These are phyloP conservation scores for Erysiphe neolycopersici DNA, from an alignment of 2,329 filamentous ascomycete genomes.

Conservation along the genomic window DNA sequence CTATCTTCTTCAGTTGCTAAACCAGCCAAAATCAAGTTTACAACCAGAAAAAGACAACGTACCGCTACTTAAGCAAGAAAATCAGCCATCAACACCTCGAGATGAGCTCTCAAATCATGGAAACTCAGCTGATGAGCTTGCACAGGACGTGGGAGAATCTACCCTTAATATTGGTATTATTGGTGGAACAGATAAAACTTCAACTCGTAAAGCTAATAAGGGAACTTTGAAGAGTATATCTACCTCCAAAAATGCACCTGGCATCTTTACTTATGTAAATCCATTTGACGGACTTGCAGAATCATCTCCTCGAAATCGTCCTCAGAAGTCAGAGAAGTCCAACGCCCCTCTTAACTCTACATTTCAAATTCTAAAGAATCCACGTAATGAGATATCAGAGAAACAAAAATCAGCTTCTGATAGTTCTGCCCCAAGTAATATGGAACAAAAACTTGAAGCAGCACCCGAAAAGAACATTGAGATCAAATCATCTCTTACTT, in stretches of 20 bases:
- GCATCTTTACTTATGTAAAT: constrained; percentile 41
- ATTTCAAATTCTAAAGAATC: constrained; percentile 12
- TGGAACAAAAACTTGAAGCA: constrained; percentile 10
- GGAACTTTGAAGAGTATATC: constrained; percentile 4
- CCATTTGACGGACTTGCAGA: constrained; percentile 44
- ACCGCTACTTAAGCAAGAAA: constrained; percentile 8
- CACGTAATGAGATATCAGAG: neutral
- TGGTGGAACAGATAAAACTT: constrained; percentile 6
- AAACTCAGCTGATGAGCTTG: constrained; percentile 14
- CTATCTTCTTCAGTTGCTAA: constrained; percentile 64
- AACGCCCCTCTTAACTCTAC: constrained; percentile 15
- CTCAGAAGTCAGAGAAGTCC: constrained; percentile 18
- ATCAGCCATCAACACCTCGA: constrained; percentile 13
- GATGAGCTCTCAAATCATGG: constrained; percentile 15
- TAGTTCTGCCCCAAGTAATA: constrained; percentile 8
- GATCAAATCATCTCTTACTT: constrained; percentile 10
- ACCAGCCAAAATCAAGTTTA: constrained; percentile 44
- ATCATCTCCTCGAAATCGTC: constrained; percentile 32
- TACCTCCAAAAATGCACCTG: constrained; percentile 5
- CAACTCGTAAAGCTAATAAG: constrained; percentile 5
- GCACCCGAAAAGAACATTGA: constrained; percentile 6
- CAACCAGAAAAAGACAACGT: constrained; percentile 15
- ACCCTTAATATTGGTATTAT: constrained; percentile 16
- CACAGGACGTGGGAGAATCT: constrained; percentile 19
- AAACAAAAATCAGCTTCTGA: constrained; percentile 10